Conservation (phyloP, 2,329 filamentous ascomycete genomes). For the Dryadomyces sulphureus region DNA sequence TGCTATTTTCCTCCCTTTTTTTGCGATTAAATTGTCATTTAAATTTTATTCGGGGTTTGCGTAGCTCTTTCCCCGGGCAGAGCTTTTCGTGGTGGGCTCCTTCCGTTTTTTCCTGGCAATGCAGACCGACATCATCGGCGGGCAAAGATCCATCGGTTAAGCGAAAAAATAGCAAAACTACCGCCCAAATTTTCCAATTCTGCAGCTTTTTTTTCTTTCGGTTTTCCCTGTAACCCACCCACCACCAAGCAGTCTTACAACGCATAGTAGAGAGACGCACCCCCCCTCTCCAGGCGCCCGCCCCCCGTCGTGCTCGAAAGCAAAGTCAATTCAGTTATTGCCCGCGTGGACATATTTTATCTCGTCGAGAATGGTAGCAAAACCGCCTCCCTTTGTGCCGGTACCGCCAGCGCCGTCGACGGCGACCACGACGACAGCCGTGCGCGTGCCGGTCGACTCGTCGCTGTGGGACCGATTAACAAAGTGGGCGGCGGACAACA, state of each 20-base stretch:
- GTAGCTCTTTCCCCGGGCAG: conserved; percentile 11
- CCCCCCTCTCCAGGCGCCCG: neutral
- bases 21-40: neutral
- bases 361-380: conserved; percentile 21
- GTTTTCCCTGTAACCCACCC: neutral
- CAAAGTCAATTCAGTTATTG: neutral
- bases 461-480: conserved; percentile 82
- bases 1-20: neutral
- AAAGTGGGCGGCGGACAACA: conserved; percentile 89
- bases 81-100: conserved; percentile 7
- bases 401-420: conserved; percentile 18
- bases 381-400: conserved; percentile 23
- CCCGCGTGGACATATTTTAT: neutral
- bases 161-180: neutral
- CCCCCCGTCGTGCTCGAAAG: neutral
- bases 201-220: neutral
- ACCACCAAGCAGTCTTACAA: neutral
- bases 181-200: neutral
- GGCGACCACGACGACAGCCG: conserved; percentile 24
- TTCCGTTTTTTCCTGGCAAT: neutral
- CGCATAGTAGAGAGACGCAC: neutral
- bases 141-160: conserved; percentile 6
- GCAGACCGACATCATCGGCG: conserved; percentile 11
- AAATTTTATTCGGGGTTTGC: conserved; percentile 10
- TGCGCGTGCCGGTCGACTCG: conserved; percentile 41